Evolutionary conservation across 1,284 basidiomycete genomes (phyloP).

Genomic region (Moesziomyces sp.): DNA sequence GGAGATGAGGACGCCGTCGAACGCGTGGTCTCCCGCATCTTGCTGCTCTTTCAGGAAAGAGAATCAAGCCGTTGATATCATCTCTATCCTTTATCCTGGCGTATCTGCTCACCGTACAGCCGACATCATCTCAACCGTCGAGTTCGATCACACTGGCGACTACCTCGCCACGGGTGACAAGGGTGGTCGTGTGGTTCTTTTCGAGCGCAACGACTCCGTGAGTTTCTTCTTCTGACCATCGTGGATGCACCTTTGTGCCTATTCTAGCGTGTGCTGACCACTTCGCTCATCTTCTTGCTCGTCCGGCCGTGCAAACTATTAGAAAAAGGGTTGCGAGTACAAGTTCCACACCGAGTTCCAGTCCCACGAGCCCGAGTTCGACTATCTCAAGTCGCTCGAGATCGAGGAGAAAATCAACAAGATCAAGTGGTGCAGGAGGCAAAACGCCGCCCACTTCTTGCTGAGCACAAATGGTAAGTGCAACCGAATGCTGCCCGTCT

Average conservation of each 20-base stretch:
- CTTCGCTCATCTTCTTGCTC: too few species aligned
- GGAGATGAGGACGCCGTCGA: too few species aligned
- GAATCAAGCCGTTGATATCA: too few species aligned
- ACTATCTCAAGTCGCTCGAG: conserved; percentile 99
- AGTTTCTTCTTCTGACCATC: conserved; percentile 66
- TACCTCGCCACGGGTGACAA: conserved; percentile 99
- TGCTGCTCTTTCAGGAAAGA: too few species aligned
- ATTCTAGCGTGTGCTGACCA: too few species aligned
- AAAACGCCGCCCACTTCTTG: conserved; percentile 96
- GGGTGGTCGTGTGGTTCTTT: conserved; percentile 94
- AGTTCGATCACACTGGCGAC: conserved; percentile 99
- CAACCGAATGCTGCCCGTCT: conserved; percentile 70
- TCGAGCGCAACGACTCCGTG: conserved; percentile 97
- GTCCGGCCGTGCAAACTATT: conserved; percentile 2
- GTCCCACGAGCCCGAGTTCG: conserved; percentile 99
- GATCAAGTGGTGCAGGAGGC: conserved; percentile 99
- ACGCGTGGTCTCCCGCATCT: too few species aligned
- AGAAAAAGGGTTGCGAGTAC: conserved; percentile 99
- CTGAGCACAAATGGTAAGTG: conserved; percentile 82
- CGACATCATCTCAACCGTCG: conserved; percentile 82
- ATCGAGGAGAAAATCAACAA: conserved; percentile 99
- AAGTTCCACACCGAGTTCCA: conserved; percentile 99
- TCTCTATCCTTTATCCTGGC: background rate
- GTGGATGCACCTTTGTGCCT: too few species aligned
- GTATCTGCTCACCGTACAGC: conserved; percentile 75